Evolutionary conservation across 805 yeast species (phyloP).

Genomic region (Sugiyamaella qingdaonensis): DNA sequence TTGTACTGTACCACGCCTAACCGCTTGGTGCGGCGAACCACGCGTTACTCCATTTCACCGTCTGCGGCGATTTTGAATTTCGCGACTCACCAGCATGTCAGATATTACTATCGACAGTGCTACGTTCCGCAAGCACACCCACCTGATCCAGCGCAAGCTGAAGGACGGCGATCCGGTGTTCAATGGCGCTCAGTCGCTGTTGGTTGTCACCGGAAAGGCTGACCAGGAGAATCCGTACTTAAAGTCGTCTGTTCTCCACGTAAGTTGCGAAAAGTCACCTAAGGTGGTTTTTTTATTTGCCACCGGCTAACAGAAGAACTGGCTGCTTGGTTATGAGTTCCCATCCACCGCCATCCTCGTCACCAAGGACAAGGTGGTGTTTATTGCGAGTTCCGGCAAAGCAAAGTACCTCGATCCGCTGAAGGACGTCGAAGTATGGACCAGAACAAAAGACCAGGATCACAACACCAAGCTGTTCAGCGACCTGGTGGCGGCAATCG

Average conservation of each 20-base stretch:
- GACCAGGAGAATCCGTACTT: conserved; percentile 88
- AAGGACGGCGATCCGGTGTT: conserved; percentile 31
- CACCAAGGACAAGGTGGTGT: conserved; percentile 51
- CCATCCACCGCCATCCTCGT: conserved; percentile 81
- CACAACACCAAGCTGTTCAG: conserved; percentile 65
- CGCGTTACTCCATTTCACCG: background rate
- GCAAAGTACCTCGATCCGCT: conserved; percentile 71
- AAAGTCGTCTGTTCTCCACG: conserved; percentile 76
- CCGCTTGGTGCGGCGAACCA: background rate
- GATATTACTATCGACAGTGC: conserved; percentile 27
- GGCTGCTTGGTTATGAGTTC: conserved; percentile 93
- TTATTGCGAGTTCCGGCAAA: conserved; percentile 80
- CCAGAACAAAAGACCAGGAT: conserved; percentile 75
- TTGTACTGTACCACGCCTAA: background rate
- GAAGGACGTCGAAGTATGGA: conserved; percentile 53
- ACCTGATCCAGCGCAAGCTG: conserved; percentile 25
- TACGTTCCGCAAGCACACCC: conserved; percentile 32
- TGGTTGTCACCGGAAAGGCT: conserved; percentile 77
- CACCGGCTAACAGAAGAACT: conserved; percentile 40
- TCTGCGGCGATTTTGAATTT: background rate
- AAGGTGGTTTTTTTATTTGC: conserved; percentile 61
- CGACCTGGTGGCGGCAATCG: conserved; percentile 43
- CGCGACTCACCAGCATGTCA: conserved; percentile 6
- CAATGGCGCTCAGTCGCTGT: conserved; percentile 45
- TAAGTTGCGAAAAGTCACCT: conserved; percentile 29